Conservation (phyloP, 805 yeast genomes). For the Saturnispora galanensis region DNA sequence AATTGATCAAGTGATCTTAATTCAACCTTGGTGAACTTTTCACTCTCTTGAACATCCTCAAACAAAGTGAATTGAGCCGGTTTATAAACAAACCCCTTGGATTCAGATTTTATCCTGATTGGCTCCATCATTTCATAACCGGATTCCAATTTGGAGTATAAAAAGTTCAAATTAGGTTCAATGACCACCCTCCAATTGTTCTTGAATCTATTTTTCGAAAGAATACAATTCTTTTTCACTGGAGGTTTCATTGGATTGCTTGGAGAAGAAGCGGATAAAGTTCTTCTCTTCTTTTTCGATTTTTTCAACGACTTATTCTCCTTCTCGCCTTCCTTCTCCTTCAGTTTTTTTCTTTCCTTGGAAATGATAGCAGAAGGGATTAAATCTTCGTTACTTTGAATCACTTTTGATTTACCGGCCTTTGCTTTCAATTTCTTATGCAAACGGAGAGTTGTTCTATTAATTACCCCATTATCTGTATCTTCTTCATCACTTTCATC, state of each 20-base stretch:
- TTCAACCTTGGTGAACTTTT: slow-evolving; percentile 3
- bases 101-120: slow-evolving; percentile 4
- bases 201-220: slow-evolving; percentile 6
- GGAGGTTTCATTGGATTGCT: background rate
- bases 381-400: slow-evolving; percentile 5
- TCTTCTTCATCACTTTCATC: slow-evolving; percentile 6
- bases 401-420: slow-evolving; percentile 2
- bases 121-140: slow-evolving; percentile 4
- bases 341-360: slow-evolving; percentile 1
- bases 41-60: slow-evolving; percentile 7
- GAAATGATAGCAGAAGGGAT: slow-evolving; percentile 3
- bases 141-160: slow-evolving; percentile 9
- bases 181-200: slow-evolving; percentile 8
- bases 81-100: slow-evolving; percentile 12
- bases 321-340: background rate
- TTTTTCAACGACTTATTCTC: background rate
- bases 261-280: background rate
- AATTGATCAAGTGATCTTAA: slow-evolving; percentile 12
- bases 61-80: slow-evolving; percentile 14
- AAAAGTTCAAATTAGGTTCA: slow-evolving; percentile 13
- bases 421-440: slow-evolving; percentile 1
- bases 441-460: slow-evolving; percentile 5
- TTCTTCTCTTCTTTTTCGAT: slow-evolving; percentile 5
- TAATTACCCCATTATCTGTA: background rate
- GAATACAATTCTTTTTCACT: background rate